These are phyloP conservation scores for Sclerotinia glacialis DNA, from an alignment of 2,329 filamentous ascomycete genomes.

Conservation along the genomic window DNA sequence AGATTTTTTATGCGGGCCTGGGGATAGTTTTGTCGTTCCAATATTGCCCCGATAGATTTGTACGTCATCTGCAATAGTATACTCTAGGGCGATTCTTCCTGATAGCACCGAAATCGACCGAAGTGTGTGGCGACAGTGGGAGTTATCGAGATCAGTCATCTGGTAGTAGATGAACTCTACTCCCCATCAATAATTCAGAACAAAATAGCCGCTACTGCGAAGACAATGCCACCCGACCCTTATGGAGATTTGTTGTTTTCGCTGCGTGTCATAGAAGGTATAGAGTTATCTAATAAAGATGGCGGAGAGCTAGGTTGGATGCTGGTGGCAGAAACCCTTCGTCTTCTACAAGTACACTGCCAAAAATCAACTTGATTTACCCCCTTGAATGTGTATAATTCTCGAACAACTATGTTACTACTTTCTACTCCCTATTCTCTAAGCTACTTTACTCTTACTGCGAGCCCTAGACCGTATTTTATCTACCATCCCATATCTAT, in stretches of 20 bases:
- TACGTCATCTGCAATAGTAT: background rate
- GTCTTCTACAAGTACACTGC: background rate
- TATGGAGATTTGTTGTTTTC: background rate
- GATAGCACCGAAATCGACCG: background rate
- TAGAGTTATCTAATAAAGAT: background rate
- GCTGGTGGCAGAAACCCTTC: no score
- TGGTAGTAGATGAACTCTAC: background rate
- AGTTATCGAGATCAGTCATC: background rate
- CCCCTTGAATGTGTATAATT: background rate
- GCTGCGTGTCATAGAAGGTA: background rate
- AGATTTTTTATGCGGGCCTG: background rate
- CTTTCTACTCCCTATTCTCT: no score
- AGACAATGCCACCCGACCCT: background rate
- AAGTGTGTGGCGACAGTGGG: background rate
- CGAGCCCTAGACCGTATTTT: background rate
- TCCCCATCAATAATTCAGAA: background rate
- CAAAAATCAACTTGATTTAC: background rate
- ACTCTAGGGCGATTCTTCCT: background rate
- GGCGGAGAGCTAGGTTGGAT: background rate
- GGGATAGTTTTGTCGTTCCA: background rate
- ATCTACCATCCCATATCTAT: slow-evolving; percentile 14
- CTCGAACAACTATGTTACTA: background rate
- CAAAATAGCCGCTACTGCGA: background rate
- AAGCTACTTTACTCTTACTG: background rate
- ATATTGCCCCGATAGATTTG: background rate